These are phyloP conservation scores for Melanomma pulvis-pyrius DNA, from an alignment of 495 filamentous ascomycete species.

Conservation along the genomic window DNA sequence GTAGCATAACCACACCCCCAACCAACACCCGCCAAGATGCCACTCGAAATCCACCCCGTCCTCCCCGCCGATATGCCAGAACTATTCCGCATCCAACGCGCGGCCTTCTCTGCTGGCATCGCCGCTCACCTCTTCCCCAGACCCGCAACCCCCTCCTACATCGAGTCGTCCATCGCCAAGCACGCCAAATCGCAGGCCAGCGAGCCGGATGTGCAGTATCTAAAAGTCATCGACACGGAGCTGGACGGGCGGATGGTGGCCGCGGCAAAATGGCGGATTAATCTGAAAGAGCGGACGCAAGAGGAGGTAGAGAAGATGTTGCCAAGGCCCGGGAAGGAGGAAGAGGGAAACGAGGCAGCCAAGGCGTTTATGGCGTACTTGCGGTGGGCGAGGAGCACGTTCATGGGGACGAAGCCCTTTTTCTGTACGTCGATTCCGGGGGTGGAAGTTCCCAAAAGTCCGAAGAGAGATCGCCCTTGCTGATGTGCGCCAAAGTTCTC, in stretches of 20 bases:
- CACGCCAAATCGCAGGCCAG: slow-evolving; percentile 1
- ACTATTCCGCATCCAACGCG: slow-evolving; percentile 14
- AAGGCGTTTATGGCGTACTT: slow-evolving; percentile 25
- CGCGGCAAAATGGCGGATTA: slow-evolving; percentile 36
- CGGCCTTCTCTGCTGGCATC: slow-evolving; percentile 29
- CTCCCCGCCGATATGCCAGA: slow-evolving; percentile 12
- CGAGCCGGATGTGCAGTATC: slow-evolving; percentile 20
- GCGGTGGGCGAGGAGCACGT: slow-evolving; percentile 6
- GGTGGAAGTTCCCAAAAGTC: background rate
- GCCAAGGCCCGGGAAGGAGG: slow-evolving; percentile 6
- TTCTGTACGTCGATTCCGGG: slow-evolving; percentile 24
- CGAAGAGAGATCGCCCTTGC: background rate
- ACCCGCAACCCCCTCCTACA: slow-evolving; percentile 3
- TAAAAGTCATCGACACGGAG: slow-evolving; percentile 39
- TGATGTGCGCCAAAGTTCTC: slow-evolving; percentile 17
- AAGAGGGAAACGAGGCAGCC: slow-evolving; percentile 14
- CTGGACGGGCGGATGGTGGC: slow-evolving; percentile 21
- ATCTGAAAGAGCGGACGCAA: slow-evolving; percentile 17
- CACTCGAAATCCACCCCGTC: slow-evolving; percentile 21
- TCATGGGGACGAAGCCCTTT: slow-evolving; percentile 31
- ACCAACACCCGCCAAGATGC: slow-evolving; percentile 20
- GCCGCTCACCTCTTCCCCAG: slow-evolving; percentile 3
- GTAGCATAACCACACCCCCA: no score
- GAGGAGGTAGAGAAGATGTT: slow-evolving; percentile 24
- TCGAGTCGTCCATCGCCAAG: background rate